Percentiles rank a stretch among this genome's conserved stretches.
phyloP scores from a whole-genome alignment of 2,329 filamentous ascomycete species.

The Penicillium sp. region DNA sequence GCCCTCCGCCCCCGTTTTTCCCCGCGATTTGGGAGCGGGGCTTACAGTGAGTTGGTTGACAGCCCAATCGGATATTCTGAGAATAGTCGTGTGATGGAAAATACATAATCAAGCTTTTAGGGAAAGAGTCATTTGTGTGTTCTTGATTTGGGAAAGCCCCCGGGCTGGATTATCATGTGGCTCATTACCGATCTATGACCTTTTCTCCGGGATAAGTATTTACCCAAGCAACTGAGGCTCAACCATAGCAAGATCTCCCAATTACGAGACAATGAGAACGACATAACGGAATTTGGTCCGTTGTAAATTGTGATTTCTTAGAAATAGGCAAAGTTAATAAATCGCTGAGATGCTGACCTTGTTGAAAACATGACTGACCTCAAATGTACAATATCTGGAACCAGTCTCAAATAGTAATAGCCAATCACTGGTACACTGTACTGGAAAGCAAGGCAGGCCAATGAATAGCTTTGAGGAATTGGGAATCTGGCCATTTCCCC shows the following conservation, averaged over 20 bases:
- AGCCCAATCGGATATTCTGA: neutral
- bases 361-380: neutral
- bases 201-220: neutral
- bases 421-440: neutral
- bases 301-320: neutral
- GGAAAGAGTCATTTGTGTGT: neutral
- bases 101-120: neutral
- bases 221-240: neutral
- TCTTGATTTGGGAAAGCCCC: neutral
- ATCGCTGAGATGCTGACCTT: too few relatives aligned
- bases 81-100: neutral
- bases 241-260: neutral
- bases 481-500: neutral
- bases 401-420: neutral
- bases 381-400: neutral
- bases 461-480: neutral
- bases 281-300: neutral
- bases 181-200: neutral
- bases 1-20: neutral
- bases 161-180: neutral
- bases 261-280: neutral
- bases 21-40: conserved; percentile 2
- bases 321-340: neutral
- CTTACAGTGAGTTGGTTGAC: neutral
- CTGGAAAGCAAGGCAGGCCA: neutral